Base-by-base conservation (phyloP, 352 stramenopile genomes). In the Phytopythium oedochilum region DNA sequence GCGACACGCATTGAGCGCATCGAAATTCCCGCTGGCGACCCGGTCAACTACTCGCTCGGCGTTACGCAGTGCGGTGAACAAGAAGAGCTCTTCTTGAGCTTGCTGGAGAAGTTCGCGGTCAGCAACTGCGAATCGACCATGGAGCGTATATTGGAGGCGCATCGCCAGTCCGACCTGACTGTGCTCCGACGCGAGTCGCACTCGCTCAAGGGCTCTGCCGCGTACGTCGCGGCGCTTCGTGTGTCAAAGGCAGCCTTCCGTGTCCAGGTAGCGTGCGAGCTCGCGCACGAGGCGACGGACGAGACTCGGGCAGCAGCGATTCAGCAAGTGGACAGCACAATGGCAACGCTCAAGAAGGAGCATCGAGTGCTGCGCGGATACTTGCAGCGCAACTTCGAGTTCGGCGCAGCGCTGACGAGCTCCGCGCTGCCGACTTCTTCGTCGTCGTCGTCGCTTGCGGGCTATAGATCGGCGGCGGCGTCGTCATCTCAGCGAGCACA, bases 221-320 rank as follows among this genome's bases (percentile, higher is more conserved):
- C 83, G 23, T 94, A 94, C 46, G 83, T 86, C 0, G 83, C 83
- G 17, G 83, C 83, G 4, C 70, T 89, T 12, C 75, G 83, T 1
- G 72, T 94, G 26, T 92, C 81, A n/a, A 92, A 89, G 57, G 69
- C 78, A 4, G 81, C 83, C 8, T 94, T 86, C 73, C 83, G 83
- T 20, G 79, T 91, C 5, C 83, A 94, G 67, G 58, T 89, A 25
- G 77, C 80, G 1, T 88, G 75, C 29, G 83, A 94, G n/a, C 73
- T 75, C 14, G 40, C 89, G 10, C 55, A 86, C n/a, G 70, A 79
- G 20, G 63, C 47, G 12, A 57, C 85, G 4, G 38, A 70, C 36
- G 50, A 74, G 39, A 31, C 65, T n/a, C 49, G 50, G 0, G 55
- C 38, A 5, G 53, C 60, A 0, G 56, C 45, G 14, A 53, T 70